A percentile compares a stretch with the other conserved stretches of the same genome.
phyloP scores from a whole-genome alignment of 1,284 basidiomycete species.

The Entoloma clypeatum region DNA sequence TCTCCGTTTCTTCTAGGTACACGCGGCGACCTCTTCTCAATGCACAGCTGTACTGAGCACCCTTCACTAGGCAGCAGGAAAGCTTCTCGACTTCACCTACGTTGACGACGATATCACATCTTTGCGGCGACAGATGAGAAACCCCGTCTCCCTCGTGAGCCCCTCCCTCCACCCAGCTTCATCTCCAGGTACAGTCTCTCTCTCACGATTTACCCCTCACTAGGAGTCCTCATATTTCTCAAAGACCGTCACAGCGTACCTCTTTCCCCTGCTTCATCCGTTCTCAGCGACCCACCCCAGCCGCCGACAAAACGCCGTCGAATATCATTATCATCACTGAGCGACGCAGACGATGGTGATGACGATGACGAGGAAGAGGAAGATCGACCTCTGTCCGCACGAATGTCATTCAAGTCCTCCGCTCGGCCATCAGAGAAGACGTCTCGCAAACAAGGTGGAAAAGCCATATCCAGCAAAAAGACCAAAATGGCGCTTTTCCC shows the following conservation, averaged over 20 bases:
- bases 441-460: slow-evolving; percentile 45
- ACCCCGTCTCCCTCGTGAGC: slow-evolving; percentile 45
- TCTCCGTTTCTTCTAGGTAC: neutral
- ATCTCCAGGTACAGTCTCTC: slow-evolving; percentile 31
- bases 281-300: slow-evolving; percentile 45
- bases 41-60: too few species aligned
- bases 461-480: slow-evolving; percentile 51
- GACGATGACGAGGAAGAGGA: slow-evolving; percentile 58
- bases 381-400: slow-evolving; percentile 53
- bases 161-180: slow-evolving; percentile 30
- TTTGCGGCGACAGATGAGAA: slow-evolving; percentile 69
- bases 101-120: slow-evolving; percentile 66
- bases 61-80: slow-evolving; percentile 63
- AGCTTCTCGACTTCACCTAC: slow-evolving; percentile 77
- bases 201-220: slow-evolving; percentile 2
- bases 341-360: slow-evolving; percentile 54
- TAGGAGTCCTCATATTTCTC: slow-evolving; percentile 14
- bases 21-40: too few species aligned
- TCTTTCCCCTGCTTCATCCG: slow-evolving; percentile 55
- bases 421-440: slow-evolving; percentile 32
- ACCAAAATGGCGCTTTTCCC: slow-evolving; percentile 44
- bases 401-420: slow-evolving; percentile 35
- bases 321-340: slow-evolving; percentile 48
- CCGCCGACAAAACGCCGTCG: slow-evolving; percentile 49
- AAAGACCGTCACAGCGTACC: slow-evolving; percentile 34